These are phyloP conservation scores for Diaporthe batatas DNA, from an alignment of 2,329 filamentous ascomycete species.

Conservation along the genomic window DNA sequence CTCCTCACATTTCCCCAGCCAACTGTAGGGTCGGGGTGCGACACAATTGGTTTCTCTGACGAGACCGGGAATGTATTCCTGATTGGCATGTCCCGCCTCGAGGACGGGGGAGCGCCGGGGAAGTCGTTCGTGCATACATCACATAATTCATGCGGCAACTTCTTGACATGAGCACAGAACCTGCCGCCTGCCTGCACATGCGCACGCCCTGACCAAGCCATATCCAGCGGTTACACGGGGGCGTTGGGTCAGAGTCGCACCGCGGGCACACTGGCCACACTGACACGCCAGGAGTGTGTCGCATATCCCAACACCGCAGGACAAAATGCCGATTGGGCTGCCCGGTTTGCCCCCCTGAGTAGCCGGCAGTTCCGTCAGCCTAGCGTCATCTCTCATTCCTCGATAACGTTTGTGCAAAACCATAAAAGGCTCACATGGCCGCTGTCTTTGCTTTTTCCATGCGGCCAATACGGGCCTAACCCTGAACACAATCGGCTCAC, in stretches of 20 bases:
- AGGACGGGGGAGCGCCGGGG: conserved; percentile 18
- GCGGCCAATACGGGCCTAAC: conserved; percentile 17
- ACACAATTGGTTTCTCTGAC: conserved; percentile 13
- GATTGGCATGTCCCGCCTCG: conserved; percentile 24
- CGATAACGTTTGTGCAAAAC: conserved; percentile 25
- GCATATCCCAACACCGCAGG: not conserved
- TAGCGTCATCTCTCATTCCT: conserved; percentile 27
- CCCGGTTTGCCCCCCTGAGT: conserved; percentile 3
- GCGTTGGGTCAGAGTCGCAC: conserved; percentile 20
- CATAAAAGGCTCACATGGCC: conserved; percentile 34
- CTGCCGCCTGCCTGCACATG: no score
- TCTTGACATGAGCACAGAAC: not conserved
- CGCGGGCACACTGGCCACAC: not conserved
- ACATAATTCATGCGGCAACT: conserved; percentile 19
- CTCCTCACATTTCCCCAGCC: conserved; percentile 5
- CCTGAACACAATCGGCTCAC: conserved; percentile 1
- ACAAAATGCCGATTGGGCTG: conserved; percentile 8
- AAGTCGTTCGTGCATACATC: conserved; percentile 27
- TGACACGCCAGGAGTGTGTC: conserved; percentile 22
- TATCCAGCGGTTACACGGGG: conserved; percentile 28
- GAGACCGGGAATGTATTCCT: conserved; percentile 31
- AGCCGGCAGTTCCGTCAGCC: conserved; percentile 27
- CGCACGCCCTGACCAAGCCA: not conserved
- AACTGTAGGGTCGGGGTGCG: conserved; percentile 16
- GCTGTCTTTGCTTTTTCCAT: conserved; percentile 29